Conservation (phyloP, 805 yeast genomes). For the Lachancea lanzarotensis region DNA sequence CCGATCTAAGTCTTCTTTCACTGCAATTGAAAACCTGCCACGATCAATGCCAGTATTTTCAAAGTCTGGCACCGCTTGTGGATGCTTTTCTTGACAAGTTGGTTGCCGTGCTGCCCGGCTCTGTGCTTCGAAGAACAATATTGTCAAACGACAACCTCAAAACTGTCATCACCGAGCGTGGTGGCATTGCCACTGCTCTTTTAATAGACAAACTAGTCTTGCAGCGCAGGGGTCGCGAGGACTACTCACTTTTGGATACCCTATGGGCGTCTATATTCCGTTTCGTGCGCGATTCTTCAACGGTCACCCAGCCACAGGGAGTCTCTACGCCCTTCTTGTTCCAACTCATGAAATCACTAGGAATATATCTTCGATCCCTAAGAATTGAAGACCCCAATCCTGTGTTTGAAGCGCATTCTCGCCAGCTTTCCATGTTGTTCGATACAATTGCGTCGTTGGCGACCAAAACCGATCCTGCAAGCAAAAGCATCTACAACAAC, state of each 20-base stretch:
- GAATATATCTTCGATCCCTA: slow-evolving; percentile 22
- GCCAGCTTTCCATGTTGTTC: slow-evolving; percentile 13
- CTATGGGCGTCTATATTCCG: slow-evolving; percentile 23
- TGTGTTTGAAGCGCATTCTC: slow-evolving; percentile 11
- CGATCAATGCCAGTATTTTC: slow-evolving; percentile 24
- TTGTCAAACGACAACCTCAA: slow-evolving; percentile 9
- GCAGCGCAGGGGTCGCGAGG: slow-evolving; percentile 7
- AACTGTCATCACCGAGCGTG: slow-evolving; percentile 14
- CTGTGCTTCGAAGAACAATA: slow-evolving; percentile 10
- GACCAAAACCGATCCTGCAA: slow-evolving; percentile 18
- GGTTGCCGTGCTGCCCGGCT: slow-evolving; percentile 25
- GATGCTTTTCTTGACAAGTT: slow-evolving; percentile 23
- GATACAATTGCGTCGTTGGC: slow-evolving; percentile 14
- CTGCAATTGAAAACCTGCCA: slow-evolving; percentile 17
- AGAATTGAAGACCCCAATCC: slow-evolving; percentile 6
- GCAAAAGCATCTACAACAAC: slow-evolving; percentile 26
- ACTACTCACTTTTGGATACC: slow-evolving; percentile 4
- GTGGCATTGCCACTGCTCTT: slow-evolving; percentile 22
- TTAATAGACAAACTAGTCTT: slow-evolving; percentile 25
- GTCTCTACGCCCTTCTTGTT: slow-evolving; percentile 21
- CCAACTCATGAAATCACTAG: slow-evolving; percentile 28
- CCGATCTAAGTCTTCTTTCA: slow-evolving; percentile 11
- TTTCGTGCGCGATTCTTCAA: slow-evolving; percentile 12
- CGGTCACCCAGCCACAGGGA: slow-evolving; percentile 4
- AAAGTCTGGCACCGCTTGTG: slow-evolving; percentile 20